Conservation (phyloP, 257 asterid species). For the Lantana camara region DNA sequence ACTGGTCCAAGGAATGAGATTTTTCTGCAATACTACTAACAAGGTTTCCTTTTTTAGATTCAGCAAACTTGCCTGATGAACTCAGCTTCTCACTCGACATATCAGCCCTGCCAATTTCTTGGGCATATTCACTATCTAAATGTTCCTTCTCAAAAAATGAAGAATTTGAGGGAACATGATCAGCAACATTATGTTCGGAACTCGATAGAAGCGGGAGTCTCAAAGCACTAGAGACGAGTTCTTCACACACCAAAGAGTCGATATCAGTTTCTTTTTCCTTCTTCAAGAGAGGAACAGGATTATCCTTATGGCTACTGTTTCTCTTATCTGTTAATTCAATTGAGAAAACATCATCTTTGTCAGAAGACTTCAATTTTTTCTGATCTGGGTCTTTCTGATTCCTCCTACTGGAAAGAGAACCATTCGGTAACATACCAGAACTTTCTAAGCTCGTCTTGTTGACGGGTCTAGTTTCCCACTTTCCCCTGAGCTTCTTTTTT, state of each 20-base stretch:
- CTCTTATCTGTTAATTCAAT: constrained; percentile 35
- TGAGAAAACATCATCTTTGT: constrained; percentile 36
- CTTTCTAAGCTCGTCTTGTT: constrained; percentile 39
- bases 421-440: constrained; percentile 46
- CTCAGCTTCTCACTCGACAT: constrained; percentile 46
- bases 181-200: constrained; percentile 36
- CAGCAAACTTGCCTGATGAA: constrained; percentile 42
- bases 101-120: constrained; percentile 43
- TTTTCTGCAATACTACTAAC: constrained; percentile 38
- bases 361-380: constrained; percentile 44
- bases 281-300: constrained; percentile 37
- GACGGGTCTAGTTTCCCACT: constrained; percentile 42
- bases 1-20: constrained; percentile 40
- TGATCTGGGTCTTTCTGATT: constrained; percentile 46
- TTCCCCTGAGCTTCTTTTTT: constrained; percentile 47
- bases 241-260: constrained; percentile 65
- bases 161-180: constrained; percentile 31
- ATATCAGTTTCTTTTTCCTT: constrained; percentile 60
- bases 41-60: constrained; percentile 46
- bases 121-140: constrained; percentile 40
- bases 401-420: constrained; percentile 50
- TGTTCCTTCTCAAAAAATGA: constrained; percentile 44
- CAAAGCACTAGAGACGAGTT: constrained; percentile 71
- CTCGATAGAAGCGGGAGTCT: constrained; percentile 82
- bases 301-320: constrained; percentile 30